Percentiles rank a stretch among this genome's conserved stretches.
phyloP scores from a whole-genome alignment of 169 alveolate genomes.

The Cryptosporidium viatorum region DNA sequence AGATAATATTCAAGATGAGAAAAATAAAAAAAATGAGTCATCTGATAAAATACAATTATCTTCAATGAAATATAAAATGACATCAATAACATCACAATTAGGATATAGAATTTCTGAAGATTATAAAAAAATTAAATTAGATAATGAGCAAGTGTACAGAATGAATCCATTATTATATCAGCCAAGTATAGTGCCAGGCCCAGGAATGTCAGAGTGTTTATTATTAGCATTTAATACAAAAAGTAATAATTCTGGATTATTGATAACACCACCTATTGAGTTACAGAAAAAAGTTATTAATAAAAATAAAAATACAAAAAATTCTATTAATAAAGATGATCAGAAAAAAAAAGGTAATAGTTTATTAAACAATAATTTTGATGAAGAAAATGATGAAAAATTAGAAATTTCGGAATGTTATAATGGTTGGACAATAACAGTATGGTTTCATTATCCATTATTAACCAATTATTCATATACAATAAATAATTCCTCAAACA shows the following conservation, averaged over 20 bases:
- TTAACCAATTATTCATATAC: constrained; percentile 31
- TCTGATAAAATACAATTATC: not conserved
- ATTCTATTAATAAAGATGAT: not conserved
- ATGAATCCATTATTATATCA: constrained; percentile 63
- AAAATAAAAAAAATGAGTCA: not conserved
- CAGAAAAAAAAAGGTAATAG: not conserved
- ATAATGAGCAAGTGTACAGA: constrained; percentile 17
- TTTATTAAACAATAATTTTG: not conserved
- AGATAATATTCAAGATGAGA: not conserved
- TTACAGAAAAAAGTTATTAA: constrained; percentile 21
- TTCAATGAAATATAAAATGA: constrained; percentile 37
- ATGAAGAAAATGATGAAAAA: not conserved
- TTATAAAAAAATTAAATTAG: constrained; percentile 48
- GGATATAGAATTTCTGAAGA: constrained; percentile 45
- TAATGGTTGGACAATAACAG: constrained; percentile 70
- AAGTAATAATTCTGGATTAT: constrained; percentile 70
- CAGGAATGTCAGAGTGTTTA: constrained; percentile 73
- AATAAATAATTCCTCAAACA: not conserved
- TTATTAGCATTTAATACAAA: constrained; percentile 70
- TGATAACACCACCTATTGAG: constrained; percentile 68
- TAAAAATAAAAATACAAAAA: not conserved
- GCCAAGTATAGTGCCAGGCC: constrained; percentile 73
- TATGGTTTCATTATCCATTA: constrained; percentile 75
- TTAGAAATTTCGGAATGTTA: constrained; percentile 25
- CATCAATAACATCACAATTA: constrained; percentile 63